phyloP scores from a whole-genome alignment of 345 rosid species.

The Lumnitzera littorea region DNA sequence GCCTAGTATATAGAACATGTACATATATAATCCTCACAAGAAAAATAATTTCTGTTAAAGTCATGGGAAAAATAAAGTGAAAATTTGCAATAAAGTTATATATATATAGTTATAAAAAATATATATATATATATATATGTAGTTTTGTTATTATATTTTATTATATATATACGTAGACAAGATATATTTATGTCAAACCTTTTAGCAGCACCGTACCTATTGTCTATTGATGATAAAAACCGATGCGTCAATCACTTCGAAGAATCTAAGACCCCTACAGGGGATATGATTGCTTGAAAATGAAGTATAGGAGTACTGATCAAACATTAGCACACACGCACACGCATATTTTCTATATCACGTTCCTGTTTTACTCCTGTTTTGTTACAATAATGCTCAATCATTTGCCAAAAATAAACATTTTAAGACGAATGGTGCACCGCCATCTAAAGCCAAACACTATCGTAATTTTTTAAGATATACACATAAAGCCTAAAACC shows the following conservation, averaged over 20 bases:
- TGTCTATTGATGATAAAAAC: background rate
- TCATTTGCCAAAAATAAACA: conserved; percentile 3
- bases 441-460: conserved; percentile 1
- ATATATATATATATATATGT: no score
- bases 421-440: background rate
- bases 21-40: no score
- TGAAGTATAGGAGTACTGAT: background rate
- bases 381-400: background rate
- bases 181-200: no score
- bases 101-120: no score
- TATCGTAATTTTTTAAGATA: no score
- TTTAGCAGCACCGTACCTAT: background rate
- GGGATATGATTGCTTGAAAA: background rate
- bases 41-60: no score
- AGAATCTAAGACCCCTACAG: conserved; percentile 2
- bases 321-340: background rate
- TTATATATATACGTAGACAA: no score
- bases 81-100: no score
- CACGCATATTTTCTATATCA: background rate
- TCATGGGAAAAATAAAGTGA: no score
- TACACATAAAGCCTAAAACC: no score
- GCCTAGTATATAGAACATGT: no score
- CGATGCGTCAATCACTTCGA: conserved; percentile 2
- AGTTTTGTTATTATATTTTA: no score
- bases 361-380: conserved; percentile 1